Percentiles rank a stretch among this genome's conserved stretches.
phyloP scores from a whole-genome alignment of 768 basidiomycete genomes.

The Boletus subcaerulescens region DNA sequence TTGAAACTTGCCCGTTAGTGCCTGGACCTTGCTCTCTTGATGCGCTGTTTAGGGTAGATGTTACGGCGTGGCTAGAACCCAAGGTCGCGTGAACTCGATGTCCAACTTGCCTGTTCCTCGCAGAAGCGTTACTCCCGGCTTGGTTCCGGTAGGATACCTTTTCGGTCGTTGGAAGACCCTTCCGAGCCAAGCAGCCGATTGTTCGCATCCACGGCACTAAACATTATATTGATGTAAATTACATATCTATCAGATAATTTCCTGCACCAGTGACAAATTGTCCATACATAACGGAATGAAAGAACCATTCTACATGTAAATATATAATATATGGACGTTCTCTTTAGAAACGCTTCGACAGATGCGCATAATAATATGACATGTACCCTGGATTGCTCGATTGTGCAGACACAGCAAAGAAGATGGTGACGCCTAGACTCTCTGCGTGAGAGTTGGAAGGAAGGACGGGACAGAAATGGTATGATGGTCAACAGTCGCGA shows the following conservation, averaged over 20 bases:
- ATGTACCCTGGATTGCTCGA: slow-evolving; percentile 10
- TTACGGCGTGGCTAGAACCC: slow-evolving; percentile 5
- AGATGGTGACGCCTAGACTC: slow-evolving; percentile 6
- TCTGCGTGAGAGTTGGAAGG: slow-evolving; percentile 7
- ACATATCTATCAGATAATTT: slow-evolving; percentile 29
- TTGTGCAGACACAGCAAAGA: slow-evolving; percentile 5
- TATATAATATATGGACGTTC: slow-evolving; percentile 9
- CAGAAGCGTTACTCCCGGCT: neutral
- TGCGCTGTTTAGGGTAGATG: neutral
- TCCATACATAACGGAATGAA: slow-evolving; percentile 26
- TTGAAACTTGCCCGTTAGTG: neutral
- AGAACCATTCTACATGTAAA: slow-evolving; percentile 10
- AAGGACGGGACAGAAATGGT: slow-evolving; percentile 3
- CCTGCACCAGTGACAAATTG: slow-evolving; percentile 20
- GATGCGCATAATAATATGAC: slow-evolving; percentile 5
- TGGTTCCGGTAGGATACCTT: neutral
- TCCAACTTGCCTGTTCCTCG: slow-evolving; percentile 1
- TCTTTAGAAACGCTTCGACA: neutral
- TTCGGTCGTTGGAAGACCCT: neutral
- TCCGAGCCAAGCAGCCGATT: slow-evolving; percentile 1
- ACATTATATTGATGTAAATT: slow-evolving; percentile 23
- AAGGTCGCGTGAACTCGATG: neutral
- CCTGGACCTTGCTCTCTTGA: neutral
- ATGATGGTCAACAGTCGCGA: slow-evolving; percentile 4
- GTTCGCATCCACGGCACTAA: neutral